These are phyloP conservation scores for Gentiana macrophylla DNA, from an alignment of 257 asterid genomes.

Conservation along the genomic window DNA sequence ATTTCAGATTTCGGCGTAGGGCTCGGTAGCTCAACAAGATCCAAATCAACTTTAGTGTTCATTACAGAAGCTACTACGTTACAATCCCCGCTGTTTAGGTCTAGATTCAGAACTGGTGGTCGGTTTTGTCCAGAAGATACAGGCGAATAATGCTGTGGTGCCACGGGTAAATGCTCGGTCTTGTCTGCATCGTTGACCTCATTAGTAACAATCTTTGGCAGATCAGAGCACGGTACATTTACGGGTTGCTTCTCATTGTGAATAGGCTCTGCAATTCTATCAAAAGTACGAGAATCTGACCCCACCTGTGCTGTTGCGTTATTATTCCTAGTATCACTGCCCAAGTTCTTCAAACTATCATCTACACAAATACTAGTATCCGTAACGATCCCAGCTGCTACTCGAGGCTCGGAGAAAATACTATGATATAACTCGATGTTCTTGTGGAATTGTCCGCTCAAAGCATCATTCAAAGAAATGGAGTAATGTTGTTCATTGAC, in stretches of 20 bases:
- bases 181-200: neutral
- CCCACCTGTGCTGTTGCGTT: constrained; percentile 7
- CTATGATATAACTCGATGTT: constrained; percentile 29
- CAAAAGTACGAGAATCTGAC: constrained; percentile 5
- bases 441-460: constrained; percentile 44
- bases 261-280: constrained; percentile 1
- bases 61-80: constrained; percentile 6
- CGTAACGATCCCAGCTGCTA: constrained; percentile 8
- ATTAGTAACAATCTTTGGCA: constrained; percentile 9
- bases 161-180: too few species aligned
- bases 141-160: too few species aligned
- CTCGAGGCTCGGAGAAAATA: constrained; percentile 14
- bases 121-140: constrained; percentile 22
- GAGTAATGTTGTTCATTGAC: constrained; percentile 54
- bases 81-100: constrained; percentile 17
- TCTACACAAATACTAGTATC: neutral
- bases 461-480: constrained; percentile 54
- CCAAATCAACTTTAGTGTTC: constrained; percentile 14
- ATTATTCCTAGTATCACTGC: constrained; percentile 2
- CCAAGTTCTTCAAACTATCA: constrained; percentile 8
- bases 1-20: constrained; percentile 18
- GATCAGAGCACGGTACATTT: constrained; percentile 6
- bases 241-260: constrained; percentile 5
- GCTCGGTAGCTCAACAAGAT: constrained; percentile 21
- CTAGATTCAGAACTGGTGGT: constrained; percentile 11